Evolutionary conservation across 805 yeast species (phyloP).

Genomic region (Candida tibetensis): DNA sequence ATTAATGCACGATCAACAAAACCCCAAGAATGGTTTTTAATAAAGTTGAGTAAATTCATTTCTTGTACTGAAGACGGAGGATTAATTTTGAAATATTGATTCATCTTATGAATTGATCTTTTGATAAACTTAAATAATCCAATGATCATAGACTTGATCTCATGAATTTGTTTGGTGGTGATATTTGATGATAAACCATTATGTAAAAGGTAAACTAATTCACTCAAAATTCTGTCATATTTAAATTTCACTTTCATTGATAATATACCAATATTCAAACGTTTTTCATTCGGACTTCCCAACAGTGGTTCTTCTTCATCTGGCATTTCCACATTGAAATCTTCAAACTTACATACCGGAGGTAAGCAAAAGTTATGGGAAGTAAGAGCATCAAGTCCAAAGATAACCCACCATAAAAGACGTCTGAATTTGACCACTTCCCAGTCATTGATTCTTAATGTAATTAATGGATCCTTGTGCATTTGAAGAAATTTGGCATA

Average conservation of each 20-base stretch:
- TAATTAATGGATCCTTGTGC: slow-evolving; percentile 58
- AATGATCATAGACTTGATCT: slow-evolving; percentile 46
- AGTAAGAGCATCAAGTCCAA: slow-evolving; percentile 55
- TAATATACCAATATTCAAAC: slow-evolving; percentile 44
- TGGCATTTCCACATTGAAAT: slow-evolving; percentile 57
- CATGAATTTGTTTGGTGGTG: slow-evolving; percentile 40
- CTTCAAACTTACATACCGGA: slow-evolving; percentile 51
- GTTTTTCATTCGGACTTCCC: slow-evolving; percentile 30
- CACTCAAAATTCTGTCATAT: slow-evolving; percentile 51
- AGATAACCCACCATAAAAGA: slow-evolving; percentile 66
- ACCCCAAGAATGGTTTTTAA: slow-evolving; percentile 47
- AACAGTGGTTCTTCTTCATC: slow-evolving; percentile 42
- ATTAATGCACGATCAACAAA: slow-evolving; percentile 54
- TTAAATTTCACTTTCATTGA: slow-evolving; percentile 54
- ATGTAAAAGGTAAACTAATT: slow-evolving; percentile 49
- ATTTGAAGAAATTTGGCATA: slow-evolving; percentile 55
- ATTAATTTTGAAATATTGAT: slow-evolving; percentile 28
- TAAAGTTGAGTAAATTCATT: slow-evolving; percentile 46
- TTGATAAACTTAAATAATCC: slow-evolving; percentile 51
- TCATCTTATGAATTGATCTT: slow-evolving; percentile 43
- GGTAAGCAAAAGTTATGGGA: slow-evolving; percentile 54
- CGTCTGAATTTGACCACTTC: slow-evolving; percentile 52
- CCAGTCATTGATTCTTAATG: slow-evolving; percentile 48
- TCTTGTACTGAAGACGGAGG: slow-evolving; percentile 40
- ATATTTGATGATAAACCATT: slow-evolving; percentile 46